These are phyloP conservation scores for Sphaerostilbella broomeana DNA, from an alignment of 2,329 filamentous ascomycete species.

Conservation along the genomic window DNA sequence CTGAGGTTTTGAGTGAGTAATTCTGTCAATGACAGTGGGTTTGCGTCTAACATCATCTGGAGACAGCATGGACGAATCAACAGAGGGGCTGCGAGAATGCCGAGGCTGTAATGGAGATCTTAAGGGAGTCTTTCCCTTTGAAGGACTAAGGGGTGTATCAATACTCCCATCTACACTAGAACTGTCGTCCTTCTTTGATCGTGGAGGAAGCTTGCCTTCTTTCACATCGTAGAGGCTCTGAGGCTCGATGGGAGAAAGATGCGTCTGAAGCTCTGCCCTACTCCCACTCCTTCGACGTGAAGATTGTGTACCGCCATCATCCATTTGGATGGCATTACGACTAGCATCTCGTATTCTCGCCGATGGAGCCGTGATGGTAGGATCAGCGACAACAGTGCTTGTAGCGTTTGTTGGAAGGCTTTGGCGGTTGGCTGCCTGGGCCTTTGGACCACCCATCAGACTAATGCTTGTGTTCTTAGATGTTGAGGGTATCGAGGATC, in stretches of 20 bases:
- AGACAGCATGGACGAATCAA: slow-evolving; percentile 29
- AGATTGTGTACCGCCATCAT: slow-evolving; percentile 36
- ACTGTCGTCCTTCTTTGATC: slow-evolving; percentile 36
- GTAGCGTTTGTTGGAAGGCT: slow-evolving; percentile 38
- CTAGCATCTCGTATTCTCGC: slow-evolving; percentile 40
- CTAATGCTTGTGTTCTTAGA: slow-evolving; percentile 45
- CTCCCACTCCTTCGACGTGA: slow-evolving; percentile 37
- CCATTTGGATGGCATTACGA: slow-evolving; percentile 35
- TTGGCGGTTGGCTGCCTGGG: slow-evolving; percentile 32
- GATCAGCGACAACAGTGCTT: slow-evolving; percentile 34
- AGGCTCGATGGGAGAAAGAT: slow-evolving; percentile 27
- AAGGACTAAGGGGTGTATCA: slow-evolving; percentile 35
- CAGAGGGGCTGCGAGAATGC: slow-evolving; percentile 29
- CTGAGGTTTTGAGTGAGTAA: slow-evolving; percentile 40
- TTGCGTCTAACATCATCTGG: slow-evolving; percentile 36
- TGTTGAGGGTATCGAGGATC: slow-evolving; percentile 34
- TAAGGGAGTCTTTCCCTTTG: slow-evolving; percentile 29
- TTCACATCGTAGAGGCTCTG: slow-evolving; percentile 32
- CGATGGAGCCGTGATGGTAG: slow-evolving; percentile 43
- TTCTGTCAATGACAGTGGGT: slow-evolving; percentile 50
- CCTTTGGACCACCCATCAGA: slow-evolving; percentile 40
- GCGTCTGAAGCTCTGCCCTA: slow-evolving; percentile 35
- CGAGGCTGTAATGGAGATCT: slow-evolving; percentile 31
- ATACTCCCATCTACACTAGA: slow-evolving; percentile 39
- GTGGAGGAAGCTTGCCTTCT: slow-evolving; percentile 29